phyloP scores from a whole-genome alignment of 257 asterid species.

The Solanum phureja region DNA sequence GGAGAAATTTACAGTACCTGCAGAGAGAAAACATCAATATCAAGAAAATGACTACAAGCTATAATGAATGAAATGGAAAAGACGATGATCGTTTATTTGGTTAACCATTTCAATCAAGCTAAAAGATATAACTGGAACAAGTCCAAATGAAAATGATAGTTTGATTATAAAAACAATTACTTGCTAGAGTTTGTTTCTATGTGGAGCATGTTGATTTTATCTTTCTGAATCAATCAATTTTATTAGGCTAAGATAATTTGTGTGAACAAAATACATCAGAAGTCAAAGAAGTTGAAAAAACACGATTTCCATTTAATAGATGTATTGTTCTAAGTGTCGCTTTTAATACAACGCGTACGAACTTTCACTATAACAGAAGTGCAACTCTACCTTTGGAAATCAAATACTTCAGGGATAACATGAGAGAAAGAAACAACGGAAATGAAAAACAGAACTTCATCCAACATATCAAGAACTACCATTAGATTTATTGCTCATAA shows the following conservation, averaged over 20 bases:
- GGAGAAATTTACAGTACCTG: constrained; percentile 42
- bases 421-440: neutral
- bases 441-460: neutral
- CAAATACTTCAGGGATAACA: neutral
- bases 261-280: neutral
- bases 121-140: neutral
- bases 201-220: neutral
- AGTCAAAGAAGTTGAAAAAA: neutral
- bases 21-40: neutral
- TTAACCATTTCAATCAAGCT: neutral
- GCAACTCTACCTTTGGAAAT: neutral
- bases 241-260: neutral
- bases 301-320: neutral
- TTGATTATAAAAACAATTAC: neutral
- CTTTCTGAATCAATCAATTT: neutral
- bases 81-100: neutral
- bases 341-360: neutral
- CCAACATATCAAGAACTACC: neutral
- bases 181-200: neutral
- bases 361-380: neutral
- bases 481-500: neutral
- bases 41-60: neutral
- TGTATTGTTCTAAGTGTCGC: neutral
- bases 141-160: neutral
- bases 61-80: neutral